phyloP scores from a whole-genome alignment of 1,284 basidiomycete genomes.

The Sanghuangporus baumii region DNA sequence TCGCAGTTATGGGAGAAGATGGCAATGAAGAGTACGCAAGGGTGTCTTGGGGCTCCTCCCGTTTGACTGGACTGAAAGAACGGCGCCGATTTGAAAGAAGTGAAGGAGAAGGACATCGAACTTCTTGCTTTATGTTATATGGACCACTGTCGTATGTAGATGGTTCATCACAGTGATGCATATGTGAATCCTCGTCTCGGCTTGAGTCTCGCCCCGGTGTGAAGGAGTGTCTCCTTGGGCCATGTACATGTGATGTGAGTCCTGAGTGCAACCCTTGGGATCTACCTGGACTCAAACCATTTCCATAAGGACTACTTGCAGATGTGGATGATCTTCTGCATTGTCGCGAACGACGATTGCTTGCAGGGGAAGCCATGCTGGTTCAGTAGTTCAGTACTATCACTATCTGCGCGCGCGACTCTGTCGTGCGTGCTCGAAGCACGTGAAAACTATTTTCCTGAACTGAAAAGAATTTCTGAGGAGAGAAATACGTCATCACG shows the following conservation, averaged over 20 bases:
- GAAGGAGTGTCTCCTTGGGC: conserved; percentile 4
- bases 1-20: conserved; percentile 55
- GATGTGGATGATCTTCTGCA: conserved; percentile 12
- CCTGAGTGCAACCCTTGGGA: neutral
- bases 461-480: no score
- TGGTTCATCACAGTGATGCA: conserved; percentile 5
- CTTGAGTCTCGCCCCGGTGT: neutral
- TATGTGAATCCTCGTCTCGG: neutral
- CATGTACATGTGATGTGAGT: neutral
- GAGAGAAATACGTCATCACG: neutral
- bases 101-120: conserved; percentile 9
- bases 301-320: neutral
- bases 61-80: conserved; percentile 1
- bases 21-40: conserved; percentile 64
- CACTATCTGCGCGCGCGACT: no score
- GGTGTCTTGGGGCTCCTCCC: conserved; percentile 7
- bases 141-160: conserved; percentile 4
- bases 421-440: neutral
- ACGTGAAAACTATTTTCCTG: no score
- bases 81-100: conserved; percentile 1
- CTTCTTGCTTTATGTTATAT: conserved; percentile 12
- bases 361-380: neutral
- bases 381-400: neutral
- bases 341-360: conserved; percentile 4
- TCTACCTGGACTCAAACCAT: neutral